Base-by-base conservation (phyloP, 441 rosid species). In the Isatis lusitanica region DNA sequence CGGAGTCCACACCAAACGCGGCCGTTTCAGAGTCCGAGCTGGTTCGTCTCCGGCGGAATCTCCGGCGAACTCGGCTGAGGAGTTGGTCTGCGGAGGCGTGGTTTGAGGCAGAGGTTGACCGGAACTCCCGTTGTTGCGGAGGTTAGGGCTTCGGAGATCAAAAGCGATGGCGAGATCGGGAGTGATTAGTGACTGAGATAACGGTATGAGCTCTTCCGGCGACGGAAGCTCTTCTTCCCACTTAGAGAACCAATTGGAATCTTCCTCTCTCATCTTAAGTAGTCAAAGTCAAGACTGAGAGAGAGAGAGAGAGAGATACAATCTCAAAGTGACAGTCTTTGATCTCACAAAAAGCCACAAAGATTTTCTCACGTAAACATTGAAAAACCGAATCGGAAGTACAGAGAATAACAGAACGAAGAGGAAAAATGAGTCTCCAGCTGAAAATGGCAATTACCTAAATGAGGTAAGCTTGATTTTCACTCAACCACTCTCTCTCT, bases 121-220 rank as follows among this genome's bases (percentile, higher is more conserved):
- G 83, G 83, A 6, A 74, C 79, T 9, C 2, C 3, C 58, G 73
- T 15, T 42, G 74, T 61, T 13, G 46, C 61, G 2, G 70, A 80
- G 16, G 78, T 70, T n/a, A 33, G 65, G 38, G 74, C 64, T 83
- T 48, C 81, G 83, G 71, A 94, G 91, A 79, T 94, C 95, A 68
- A 94, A 92, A 71, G 97, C 97, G 12, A 88, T 70, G 48, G 98
- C 98, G 47, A 94, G 98, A 87, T 87, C 86, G 61, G 90, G 98
- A 48, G 96, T 89, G 74, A 94, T 92, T 77, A 94, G 86, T 74
- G 97, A 78, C 78, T 94, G 97, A 28, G 95, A 74, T 30, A 94
- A 69, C 18, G 98, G 98, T 85, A 84, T 94, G 18, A 94, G 96
- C 68, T 94, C 98, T 6, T 89, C 96, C 2, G 88, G 97, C 2